Evolutionary conservation across 1,139 yeast genomes (phyloP).

Genomic region (Suhomyces maxii): DNA sequence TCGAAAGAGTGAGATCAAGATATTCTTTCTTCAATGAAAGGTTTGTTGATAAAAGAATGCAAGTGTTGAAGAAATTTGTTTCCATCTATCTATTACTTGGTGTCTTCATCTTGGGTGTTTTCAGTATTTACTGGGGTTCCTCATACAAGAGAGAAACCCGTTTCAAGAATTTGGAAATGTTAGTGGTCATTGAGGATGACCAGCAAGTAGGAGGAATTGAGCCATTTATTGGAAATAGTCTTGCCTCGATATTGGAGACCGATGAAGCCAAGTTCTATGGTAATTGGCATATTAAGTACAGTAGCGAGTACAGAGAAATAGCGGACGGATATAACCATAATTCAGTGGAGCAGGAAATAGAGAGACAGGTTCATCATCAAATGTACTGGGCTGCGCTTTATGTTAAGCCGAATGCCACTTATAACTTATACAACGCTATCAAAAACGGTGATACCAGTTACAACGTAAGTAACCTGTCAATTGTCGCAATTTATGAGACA

Average conservation of each 20-base stretch:
- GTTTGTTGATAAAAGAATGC: conserved; percentile 21
- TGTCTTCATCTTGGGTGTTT: conserved; percentile 29
- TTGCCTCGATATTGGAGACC: conserved; percentile 20
- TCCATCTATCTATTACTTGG: conserved; percentile 27
- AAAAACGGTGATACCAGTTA: conserved; percentile 25
- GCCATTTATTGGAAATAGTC: conserved; percentile 34
- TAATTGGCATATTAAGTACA: conserved; percentile 22
- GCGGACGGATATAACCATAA: conserved; percentile 19
- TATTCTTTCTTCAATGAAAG: conserved; percentile 30
- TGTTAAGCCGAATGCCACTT: conserved; percentile 33
- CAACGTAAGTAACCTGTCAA: conserved; percentile 26
- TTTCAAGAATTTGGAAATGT: conserved; percentile 33
- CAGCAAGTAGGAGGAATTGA: conserved; percentile 24
- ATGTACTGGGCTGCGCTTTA: conserved; percentile 45
- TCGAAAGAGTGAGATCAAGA: no score
- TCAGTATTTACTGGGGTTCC: conserved; percentile 50
- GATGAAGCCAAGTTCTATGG: conserved; percentile 21
- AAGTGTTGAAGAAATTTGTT: conserved; percentile 16
- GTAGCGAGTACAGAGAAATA: conserved; percentile 13
- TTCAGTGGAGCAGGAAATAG: conserved; percentile 29
- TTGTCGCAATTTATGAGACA: conserved; percentile 36
- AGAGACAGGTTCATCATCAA: conserved; percentile 44
- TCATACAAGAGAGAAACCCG: conserved; percentile 30
- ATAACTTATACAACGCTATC: conserved; percentile 29
- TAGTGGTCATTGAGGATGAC: conserved; percentile 45